Evolutionary conservation across 257 asterid species (phyloP), one percentile per base, ranked within the genome.

Genomic region (Handroanthus guayacan): DNA sequence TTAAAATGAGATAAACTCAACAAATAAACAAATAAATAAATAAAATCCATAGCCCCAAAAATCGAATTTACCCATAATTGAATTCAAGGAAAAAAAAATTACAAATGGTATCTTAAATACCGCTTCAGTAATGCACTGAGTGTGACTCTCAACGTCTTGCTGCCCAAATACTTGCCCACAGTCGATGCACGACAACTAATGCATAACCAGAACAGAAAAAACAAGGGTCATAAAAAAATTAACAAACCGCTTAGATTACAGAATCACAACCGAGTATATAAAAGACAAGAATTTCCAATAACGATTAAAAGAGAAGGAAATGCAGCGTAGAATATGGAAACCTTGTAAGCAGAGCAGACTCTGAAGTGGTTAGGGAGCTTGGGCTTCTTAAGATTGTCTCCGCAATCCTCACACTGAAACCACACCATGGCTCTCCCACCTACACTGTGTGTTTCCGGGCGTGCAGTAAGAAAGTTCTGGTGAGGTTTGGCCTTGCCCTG

Each of bases 371-470:
- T 78, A 43, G 97, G 91, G 71, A 95, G 91, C 87, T 95, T 95
- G 34, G 99, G 97, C 71, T 95, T 95, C 87, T 95, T 91, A 17
- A 95, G 88, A 75, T 95, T 88, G 85, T 92, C 99, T 36, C 99
- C 99, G 56, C 97, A 95, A 64, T 89, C 99, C 84, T 95, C 99
- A 69, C 98, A 95, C 87, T 92, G 98, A 88, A 95, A 95, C 99
- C 99, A 95, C 82, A 95, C 99, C 99, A 95, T 91, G 76, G 82
- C 74, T 70, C 58, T 16, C 68, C 63, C 74, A 58, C 72, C 76
- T 64, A 66, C 50, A 71, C 79, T 47, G 78, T 48, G 78, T 64
- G 44, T 48, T n/a, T 71, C 62, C 69, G 78, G 63, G 67, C 6
- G 66, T 55, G 80, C 20, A 69, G 72, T 48, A 43, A 73, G 77